phyloP scores from a whole-genome alignment of 169 alveolate genomes.

The Plasmodium cynomolgi region DNA sequence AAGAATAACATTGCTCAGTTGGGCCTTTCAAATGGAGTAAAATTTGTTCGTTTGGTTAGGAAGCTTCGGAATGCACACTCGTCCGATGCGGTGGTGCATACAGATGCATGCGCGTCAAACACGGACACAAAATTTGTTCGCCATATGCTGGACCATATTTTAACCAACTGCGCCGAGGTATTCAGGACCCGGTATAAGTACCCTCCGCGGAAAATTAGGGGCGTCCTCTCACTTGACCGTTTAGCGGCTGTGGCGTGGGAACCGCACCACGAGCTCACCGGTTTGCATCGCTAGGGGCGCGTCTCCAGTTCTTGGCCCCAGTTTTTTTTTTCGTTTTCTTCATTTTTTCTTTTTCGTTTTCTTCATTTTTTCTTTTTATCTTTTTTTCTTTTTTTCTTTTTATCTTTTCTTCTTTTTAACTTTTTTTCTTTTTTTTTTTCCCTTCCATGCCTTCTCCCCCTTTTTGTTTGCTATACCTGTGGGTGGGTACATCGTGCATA shows the following conservation, averaged over 20 bases:
- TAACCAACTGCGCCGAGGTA: conserved; percentile 2
- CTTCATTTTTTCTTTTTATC: neutral
- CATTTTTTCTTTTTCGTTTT: neutral
- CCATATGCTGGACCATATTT: conserved; percentile 35
- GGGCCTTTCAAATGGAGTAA: conserved; percentile 5
- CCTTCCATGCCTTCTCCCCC: neutral
- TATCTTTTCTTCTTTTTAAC: neutral
- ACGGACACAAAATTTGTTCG: conserved; percentile 2
- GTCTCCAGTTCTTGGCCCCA: neutral
- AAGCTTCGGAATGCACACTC: neutral
- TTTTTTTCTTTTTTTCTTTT: no score
- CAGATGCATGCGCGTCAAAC: neutral
- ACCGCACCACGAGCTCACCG: neutral
- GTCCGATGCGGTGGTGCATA: neutral
- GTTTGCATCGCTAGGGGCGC: neutral
- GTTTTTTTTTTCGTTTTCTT: neutral
- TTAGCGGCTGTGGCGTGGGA: neutral
- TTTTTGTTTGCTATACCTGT: neutral
- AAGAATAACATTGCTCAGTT: conserved; percentile 42
- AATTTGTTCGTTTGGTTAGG: conserved; percentile 17
- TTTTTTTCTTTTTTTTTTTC: neutral
- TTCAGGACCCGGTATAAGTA: conserved; percentile 18
- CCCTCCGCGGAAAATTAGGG: conserved; percentile 23
- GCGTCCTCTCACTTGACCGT: neutral
- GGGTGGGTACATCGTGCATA: neutral